These are phyloP conservation scores for Croton laevigatus DNA, from an alignment of 441 rosid species.

Conservation along the genomic window DNA sequence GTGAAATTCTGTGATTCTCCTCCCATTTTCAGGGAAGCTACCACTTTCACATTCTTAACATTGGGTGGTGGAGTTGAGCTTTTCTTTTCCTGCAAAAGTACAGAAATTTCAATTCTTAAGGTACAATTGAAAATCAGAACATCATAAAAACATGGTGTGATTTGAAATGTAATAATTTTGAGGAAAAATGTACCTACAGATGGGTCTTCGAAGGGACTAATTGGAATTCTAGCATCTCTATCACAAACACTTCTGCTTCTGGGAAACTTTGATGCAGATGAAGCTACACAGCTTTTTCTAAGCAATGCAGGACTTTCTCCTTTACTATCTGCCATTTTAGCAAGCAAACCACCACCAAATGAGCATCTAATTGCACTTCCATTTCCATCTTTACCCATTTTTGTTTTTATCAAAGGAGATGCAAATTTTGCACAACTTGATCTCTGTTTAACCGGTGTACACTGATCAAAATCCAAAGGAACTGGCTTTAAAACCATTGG, in stretches of 20 bases:
- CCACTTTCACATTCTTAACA: conserved; percentile 30
- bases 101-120: neutral
- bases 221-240: conserved; percentile 50
- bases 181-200: conserved; percentile 81
- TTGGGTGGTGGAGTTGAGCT: conserved; percentile 52
- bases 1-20: conserved; percentile 30
- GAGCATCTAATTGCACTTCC: conserved; percentile 49
- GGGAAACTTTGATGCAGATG: conserved; percentile 54
- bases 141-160: neutral
- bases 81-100: conserved; percentile 44
- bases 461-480: conserved; percentile 82
- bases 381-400: conserved; percentile 36
- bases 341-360: conserved; percentile 65
- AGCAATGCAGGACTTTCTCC: conserved; percentile 63
- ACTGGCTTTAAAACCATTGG: conserved; percentile 69
- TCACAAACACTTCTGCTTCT: conserved; percentile 73
- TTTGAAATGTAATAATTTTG: conserved; percentile 8
- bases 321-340: conserved; percentile 50
- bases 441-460: conserved; percentile 69
- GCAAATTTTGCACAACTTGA: conserved; percentile 28
- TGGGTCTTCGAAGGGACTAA: conserved; percentile 60
- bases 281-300: conserved; percentile 70
- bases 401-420: conserved; percentile 55
- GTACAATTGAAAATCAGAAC: neutral
- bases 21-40: conserved; percentile 32